A percentile compares a stretch with the other conserved stretches of the same genome.
Evolutionary conservation across 768 basidiomycete genomes (phyloP).

Genomic region (Multifurca ochricompacta): DNA sequence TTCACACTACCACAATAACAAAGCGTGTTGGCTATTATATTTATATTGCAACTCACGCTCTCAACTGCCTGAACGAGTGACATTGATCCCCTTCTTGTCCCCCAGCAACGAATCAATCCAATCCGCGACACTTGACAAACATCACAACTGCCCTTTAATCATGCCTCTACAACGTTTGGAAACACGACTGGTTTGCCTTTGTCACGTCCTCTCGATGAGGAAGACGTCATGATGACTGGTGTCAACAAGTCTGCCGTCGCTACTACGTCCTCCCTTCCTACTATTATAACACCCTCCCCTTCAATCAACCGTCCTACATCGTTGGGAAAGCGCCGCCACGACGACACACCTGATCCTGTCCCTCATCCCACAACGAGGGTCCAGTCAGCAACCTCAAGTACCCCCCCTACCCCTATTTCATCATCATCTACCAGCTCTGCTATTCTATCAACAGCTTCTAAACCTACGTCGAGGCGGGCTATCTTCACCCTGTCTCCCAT

Average conservation of each 20-base stretch:
- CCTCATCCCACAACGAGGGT: background rate
- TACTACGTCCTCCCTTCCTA: background rate
- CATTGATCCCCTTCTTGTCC: background rate
- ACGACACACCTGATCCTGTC: background rate
- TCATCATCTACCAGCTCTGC: background rate
- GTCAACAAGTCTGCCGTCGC: background rate
- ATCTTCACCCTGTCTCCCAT: background rate
- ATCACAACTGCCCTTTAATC: background rate
- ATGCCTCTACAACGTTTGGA: slow-evolving; percentile 8
- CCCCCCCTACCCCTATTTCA: background rate
- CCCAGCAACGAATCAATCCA: background rate
- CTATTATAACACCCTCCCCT: background rate
- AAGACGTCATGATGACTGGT: slow-evolving; percentile 8
- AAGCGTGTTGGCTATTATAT: background rate
- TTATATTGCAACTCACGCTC: slow-evolving; percentile 2
- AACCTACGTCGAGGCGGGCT: background rate
- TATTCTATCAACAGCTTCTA: background rate
- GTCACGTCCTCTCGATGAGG: background rate
- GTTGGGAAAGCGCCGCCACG: slow-evolving; percentile 6
- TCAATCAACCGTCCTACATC: background rate
- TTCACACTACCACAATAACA: background rate
- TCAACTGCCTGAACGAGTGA: slow-evolving; percentile 1
- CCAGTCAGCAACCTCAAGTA: background rate
- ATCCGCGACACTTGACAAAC: background rate
- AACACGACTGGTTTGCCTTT: background rate